Evolutionary conservation across 768 basidiomycete species (phyloP).

Genomic region (Saitozyma podzolica): DNA sequence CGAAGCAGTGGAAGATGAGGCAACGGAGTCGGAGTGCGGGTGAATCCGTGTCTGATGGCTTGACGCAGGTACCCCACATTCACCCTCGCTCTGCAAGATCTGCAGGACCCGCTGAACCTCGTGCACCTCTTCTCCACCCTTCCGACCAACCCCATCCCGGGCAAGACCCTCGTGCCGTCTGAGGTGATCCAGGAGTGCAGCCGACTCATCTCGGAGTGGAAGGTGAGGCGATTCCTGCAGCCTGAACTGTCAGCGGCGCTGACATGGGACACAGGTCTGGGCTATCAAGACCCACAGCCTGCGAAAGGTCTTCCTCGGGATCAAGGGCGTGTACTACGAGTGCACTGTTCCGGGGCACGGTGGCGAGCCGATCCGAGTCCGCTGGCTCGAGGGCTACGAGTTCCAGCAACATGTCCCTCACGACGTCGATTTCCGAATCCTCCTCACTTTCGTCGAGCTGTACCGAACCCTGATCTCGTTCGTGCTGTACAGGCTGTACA

Average conservation of each 20-base stretch:
- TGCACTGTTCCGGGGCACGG: slow-evolving; percentile 71
- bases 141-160: slow-evolving; percentile 71
- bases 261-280: slow-evolving; percentile 55
- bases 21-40: not conserved
- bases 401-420: slow-evolving; percentile 93
- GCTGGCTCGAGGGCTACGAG: slow-evolving; percentile 94
- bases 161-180: slow-evolving; percentile 61
- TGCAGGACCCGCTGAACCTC: slow-evolving; percentile 96
- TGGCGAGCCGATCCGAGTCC: slow-evolving; percentile 76
- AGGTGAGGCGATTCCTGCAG: slow-evolving; percentile 4
- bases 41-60: not conserved
- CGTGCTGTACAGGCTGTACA: slow-evolving; percentile 95
- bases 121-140: slow-evolving; percentile 87
- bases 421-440: slow-evolving; percentile 96
- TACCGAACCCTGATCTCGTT: slow-evolving; percentile 96
- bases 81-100: slow-evolving; percentile 88
- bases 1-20: not conserved
- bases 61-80: slow-evolving; percentile 81
- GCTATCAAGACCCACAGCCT: slow-evolving; percentile 82
- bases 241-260: too few relatives aligned
- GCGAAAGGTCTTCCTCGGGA: slow-evolving; percentile 88
- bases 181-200: slow-evolving; percentile 87
- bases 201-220: slow-evolving; percentile 88
- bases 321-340: slow-evolving; percentile 98
- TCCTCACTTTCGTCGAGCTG: slow-evolving; percentile 95